A percentile compares a stretch with the other conserved stretches of the same genome.
These are phyloP conservation scores for Begonia loranthoides DNA, from an alignment of 306 rosid species.

Conservation along the genomic window DNA sequence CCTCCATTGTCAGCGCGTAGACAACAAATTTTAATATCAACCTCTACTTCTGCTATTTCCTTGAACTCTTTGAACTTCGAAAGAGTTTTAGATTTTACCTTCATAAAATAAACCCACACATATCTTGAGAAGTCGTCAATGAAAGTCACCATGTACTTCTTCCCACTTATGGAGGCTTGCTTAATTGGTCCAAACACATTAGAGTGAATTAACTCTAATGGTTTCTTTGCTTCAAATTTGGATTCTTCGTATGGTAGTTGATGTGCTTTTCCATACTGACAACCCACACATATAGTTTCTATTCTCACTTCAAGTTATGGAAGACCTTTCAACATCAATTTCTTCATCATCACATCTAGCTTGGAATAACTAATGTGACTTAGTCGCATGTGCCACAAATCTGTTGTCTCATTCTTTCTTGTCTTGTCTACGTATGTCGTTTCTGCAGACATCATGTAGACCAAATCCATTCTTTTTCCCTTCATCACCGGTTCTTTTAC, in stretches of 20 bases:
- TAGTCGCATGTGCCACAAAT: not conserved
- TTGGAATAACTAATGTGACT: too few relatives aligned
- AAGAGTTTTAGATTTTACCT: too few relatives aligned
- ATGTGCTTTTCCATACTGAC: slow-evolving; percentile 1
- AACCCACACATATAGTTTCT: not conserved
- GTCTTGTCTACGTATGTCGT: not conserved
- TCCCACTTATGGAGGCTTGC: too few relatives aligned
- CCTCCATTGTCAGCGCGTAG: too few relatives aligned
- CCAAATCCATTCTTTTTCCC: not conserved
- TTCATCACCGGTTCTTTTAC: not conserved
- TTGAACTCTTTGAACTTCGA: too few relatives aligned
- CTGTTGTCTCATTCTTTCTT: not conserved
- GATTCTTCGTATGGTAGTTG: not conserved
- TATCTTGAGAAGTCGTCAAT: too few relatives aligned
- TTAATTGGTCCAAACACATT: not conserved
- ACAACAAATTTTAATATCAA: too few relatives aligned
- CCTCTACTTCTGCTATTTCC: too few relatives aligned
- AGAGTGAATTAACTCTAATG: slow-evolving; percentile 1
- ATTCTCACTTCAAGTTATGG: not conserved
- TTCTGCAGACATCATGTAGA: not conserved
- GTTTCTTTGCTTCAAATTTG: not conserved
- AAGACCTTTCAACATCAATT: not conserved
- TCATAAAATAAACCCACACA: too few relatives aligned
- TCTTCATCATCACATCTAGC: too few relatives aligned
- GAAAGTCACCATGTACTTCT: too few relatives aligned